Conservation (phyloP, 495 filamentous ascomycete genomes). For the Umbilicaria muhlenbergii region DNA sequence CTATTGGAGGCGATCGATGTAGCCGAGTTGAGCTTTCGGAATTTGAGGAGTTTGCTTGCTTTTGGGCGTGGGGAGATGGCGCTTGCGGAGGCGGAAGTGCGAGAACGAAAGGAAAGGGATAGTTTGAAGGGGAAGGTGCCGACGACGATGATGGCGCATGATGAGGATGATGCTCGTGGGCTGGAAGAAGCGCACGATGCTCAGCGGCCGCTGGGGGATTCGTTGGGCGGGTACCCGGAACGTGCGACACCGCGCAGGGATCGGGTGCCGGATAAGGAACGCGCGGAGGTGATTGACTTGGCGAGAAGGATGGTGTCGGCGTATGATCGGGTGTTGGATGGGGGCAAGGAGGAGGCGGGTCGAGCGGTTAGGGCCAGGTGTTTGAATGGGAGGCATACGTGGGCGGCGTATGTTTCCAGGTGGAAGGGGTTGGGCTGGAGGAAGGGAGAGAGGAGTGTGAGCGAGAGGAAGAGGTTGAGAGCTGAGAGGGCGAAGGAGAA, state of each 20-base stretch:
- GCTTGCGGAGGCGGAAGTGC: constrained; percentile 4
- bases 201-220: not conserved
- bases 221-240: not conserved
- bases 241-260: no score
- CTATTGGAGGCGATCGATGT: constrained; percentile 3
- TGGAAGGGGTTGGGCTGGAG: not conserved
- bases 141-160: constrained; percentile 13
- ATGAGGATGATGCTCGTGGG: constrained; percentile 11
- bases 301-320: constrained; percentile 4
- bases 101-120: constrained; percentile 27
- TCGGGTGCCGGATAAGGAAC: not conserved
- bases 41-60: constrained; percentile 1
- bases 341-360: constrained; percentile 5
- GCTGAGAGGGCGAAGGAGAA: not conserved
- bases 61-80: not conserved
- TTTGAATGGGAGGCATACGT: constrained; percentile 2
- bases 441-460: not conserved
- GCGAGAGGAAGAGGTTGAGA: not conserved
- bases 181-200: constrained; percentile 11
- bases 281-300: constrained; percentile 2
- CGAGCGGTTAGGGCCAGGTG: constrained; percentile 2
- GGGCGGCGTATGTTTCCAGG: constrained; percentile 3
- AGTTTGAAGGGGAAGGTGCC: constrained; percentile 21
- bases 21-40: constrained; percentile 3
- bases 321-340: constrained; percentile 5